Evolutionary conservation across 1,284 basidiomycete species (phyloP).

Genomic region (Vanrija sp.): DNA sequence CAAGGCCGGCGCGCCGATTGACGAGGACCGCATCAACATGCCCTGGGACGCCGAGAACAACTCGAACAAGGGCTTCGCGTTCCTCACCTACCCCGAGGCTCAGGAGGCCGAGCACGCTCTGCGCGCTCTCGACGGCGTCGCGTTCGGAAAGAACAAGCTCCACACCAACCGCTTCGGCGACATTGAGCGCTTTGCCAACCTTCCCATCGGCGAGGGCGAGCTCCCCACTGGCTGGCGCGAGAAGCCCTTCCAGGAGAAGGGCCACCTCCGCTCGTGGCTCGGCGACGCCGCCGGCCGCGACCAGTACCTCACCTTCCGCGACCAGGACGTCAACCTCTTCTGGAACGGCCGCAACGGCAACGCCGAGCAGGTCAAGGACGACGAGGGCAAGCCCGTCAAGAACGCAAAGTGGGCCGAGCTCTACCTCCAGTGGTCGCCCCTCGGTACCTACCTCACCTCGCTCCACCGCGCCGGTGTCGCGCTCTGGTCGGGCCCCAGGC

Average conservation of each 20-base stretch:
- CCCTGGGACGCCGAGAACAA: slow-evolving; percentile 75
- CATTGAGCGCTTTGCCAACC: slow-evolving; percentile 74
- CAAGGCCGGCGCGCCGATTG: slow-evolving; percentile 71
- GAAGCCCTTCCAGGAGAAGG: slow-evolving; percentile 68
- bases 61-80: slow-evolving; percentile 86
- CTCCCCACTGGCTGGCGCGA: slow-evolving; percentile 62
- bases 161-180: slow-evolving; percentile 87
- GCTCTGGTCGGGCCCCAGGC: slow-evolving; percentile 77
- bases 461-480: slow-evolving; percentile 94
- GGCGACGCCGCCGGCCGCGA: slow-evolving; percentile 88
- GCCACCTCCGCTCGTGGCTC: slow-evolving; percentile 93
- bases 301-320: slow-evolving; percentile 91
- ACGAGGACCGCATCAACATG: slow-evolving; percentile 69
- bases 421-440: slow-evolving; percentile 95
- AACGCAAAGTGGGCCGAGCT: slow-evolving; percentile 85
- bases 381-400: slow-evolving; percentile 53
- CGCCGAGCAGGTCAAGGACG: slow-evolving; percentile 65
- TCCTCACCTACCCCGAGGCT: slow-evolving; percentile 77
- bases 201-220: slow-evolving; percentile 81
- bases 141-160: slow-evolving; percentile 89
- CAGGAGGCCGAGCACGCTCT: slow-evolving; percentile 81
- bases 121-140: slow-evolving; percentile 73
- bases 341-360: slow-evolving; percentile 93
- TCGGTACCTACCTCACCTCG: slow-evolving; percentile 89
- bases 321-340: slow-evolving; percentile 82